Percentiles rank a stretch among this genome's conserved stretches.
Conservation (phyloP, 176 grass and related monocot species). For the Carex cristatella region DNA sequence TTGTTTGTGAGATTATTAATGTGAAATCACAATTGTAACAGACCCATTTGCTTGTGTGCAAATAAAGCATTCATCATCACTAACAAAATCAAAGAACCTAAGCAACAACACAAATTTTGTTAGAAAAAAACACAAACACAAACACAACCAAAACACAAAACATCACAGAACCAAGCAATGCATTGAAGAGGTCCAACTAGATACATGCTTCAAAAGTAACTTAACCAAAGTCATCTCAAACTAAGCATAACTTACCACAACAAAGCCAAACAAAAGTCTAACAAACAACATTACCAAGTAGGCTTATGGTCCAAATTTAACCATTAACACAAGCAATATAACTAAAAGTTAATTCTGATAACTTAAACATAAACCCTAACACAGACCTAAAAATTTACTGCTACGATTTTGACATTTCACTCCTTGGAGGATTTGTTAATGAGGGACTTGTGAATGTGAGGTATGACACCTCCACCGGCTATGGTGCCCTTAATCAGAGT, state of each 20-base stretch:
- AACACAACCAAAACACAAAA: not conserved
- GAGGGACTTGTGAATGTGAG: constrained; percentile 64
- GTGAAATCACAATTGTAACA: not conserved
- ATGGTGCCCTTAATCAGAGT: constrained; percentile 78
- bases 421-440: constrained; percentile 70
- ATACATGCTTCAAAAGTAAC: not conserved
- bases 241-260: constrained; percentile 11
- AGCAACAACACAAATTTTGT: not conserved
- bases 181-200: not conserved
- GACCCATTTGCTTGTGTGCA: not conserved
- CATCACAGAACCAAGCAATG: not conserved
- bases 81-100: not conserved
- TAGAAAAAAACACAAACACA: not conserved
- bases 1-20: not conserved
- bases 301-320: not conserved
- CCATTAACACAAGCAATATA: not conserved
- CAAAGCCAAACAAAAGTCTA: not conserved
- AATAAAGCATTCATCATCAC: not conserved
- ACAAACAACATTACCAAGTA: not conserved
- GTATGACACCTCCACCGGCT: constrained; percentile 64
- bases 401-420: constrained; percentile 14
- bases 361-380: not conserved
- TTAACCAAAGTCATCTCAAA: constrained; percentile 7
- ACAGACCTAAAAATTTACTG: not conserved
- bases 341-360: constrained; percentile 4